A percentile compares a stretch with the other conserved stretches of the same genome.
Evolutionary conservation across 768 basidiomycete species (phyloP).

Genomic region (Polyporus arcularius): DNA sequence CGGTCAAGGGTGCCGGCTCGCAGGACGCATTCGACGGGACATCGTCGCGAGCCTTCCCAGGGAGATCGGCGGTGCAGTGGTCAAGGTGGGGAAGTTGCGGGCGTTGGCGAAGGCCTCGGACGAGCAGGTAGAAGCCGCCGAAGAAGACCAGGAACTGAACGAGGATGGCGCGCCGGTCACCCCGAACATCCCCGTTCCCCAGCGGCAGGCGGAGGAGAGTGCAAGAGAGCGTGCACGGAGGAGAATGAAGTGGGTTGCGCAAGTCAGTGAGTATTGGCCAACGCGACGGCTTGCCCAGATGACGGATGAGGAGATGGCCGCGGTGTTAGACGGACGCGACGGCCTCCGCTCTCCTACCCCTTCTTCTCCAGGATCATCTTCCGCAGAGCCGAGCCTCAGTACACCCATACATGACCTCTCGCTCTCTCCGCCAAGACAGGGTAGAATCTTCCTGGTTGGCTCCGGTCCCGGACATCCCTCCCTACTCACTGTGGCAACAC

Average conservation of each 20-base stretch:
- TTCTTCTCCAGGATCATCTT: constrained; percentile 17
- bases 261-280: constrained; percentile 97
- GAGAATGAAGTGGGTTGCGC: constrained; percentile 90
- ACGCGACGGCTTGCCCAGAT: constrained; percentile 73
- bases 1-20: constrained; percentile 86
- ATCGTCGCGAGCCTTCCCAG: constrained; percentile 74
- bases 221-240: constrained; percentile 44
- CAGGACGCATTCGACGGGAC: constrained; percentile 77
- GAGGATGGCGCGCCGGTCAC: constrained; percentile 59
- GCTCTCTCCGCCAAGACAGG: constrained; percentile 37
- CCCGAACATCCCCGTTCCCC: constrained; percentile 70
- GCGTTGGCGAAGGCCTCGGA: constrained; percentile 44
- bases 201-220: constrained; percentile 47
- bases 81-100: constrained; percentile 71
- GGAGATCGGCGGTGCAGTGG: constrained; percentile 73
- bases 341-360: constrained; percentile 11
- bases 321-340: constrained; percentile 50
- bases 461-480: constrained; percentile 96
- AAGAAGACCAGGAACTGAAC: constrained; percentile 43
- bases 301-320: constrained; percentile 65
- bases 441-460: constrained; percentile 87
- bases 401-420: constrained; percentile 32
- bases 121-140: constrained; percentile 13
- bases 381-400: constrained; percentile 9
- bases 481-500: constrained; percentile 86